Conservation (phyloP, 2,329 filamentous ascomycete genomes). For the Fusarium sp. region DNA sequence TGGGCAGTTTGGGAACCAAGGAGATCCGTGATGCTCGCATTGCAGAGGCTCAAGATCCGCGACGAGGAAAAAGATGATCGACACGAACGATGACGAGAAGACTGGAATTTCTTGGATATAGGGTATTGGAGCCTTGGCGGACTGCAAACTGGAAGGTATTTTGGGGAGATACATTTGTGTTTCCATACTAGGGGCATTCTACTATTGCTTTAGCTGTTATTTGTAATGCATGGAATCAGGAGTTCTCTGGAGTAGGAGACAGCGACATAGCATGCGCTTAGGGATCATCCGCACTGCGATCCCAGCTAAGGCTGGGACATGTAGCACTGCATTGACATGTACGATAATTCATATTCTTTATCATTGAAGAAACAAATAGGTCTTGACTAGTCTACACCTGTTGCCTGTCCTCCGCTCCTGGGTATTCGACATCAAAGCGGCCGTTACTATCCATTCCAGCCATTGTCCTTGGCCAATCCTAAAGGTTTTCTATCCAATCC, state of each 20-base stretch:
- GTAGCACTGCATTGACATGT: conserved; percentile 20
- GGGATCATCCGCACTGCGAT: conserved; percentile 19
- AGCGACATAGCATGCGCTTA: conserved; percentile 26
- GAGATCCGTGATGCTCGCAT: conserved; percentile 88
- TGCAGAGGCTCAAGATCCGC: conserved; percentile 83
- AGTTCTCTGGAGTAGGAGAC: conserved; percentile 37
- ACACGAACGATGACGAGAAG: not conserved
- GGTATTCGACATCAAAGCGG: conserved; percentile 38
- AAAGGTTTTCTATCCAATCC: conserved; percentile 12
- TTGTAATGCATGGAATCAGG: conserved; percentile 41
- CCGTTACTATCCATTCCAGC: conserved; percentile 26
- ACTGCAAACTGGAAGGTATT: not conserved
- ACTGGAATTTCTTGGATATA: conserved; percentile 9
- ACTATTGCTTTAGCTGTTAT: conserved; percentile 27
- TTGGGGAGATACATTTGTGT: conserved; percentile 9
- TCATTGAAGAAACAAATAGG: conserved; percentile 18
- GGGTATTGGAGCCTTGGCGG: not conserved
- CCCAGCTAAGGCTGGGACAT: not conserved
- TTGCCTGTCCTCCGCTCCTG: conserved; percentile 2
- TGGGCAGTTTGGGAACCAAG: conserved; percentile 90
- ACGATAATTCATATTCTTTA: conserved; percentile 12
- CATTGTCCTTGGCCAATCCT: conserved; percentile 13
- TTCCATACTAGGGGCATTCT: conserved; percentile 15
- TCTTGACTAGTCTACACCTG: conserved; percentile 12
- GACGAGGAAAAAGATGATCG: conserved; percentile 68